These are phyloP conservation scores for Ophiocordyceps camponoti-leonardi DNA, from an alignment of 2,329 filamentous ascomycete genomes.

Conservation along the genomic window DNA sequence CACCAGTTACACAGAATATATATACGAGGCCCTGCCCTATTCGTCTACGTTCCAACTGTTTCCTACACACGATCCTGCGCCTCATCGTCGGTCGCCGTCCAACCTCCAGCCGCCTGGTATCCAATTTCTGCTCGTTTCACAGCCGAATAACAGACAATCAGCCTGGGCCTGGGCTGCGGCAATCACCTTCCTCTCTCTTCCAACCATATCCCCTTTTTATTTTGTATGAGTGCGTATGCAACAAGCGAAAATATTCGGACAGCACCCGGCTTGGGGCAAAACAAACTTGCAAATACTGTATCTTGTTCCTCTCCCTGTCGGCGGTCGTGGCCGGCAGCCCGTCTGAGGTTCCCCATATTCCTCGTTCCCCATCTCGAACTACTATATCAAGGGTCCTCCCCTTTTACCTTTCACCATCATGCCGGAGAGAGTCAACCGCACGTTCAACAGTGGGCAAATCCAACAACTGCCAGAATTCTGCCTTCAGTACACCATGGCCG, in stretches of 20 bases:
- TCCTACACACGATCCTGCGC: background rate
- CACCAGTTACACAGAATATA: background rate
- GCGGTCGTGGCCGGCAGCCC: background rate
- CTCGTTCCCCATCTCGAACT: background rate
- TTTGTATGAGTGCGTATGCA: background rate
- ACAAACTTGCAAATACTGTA: background rate
- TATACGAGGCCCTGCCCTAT: background rate
- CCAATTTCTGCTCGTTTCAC: background rate
- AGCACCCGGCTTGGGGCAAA: background rate
- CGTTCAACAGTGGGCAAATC: background rate
- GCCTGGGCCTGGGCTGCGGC: too few species aligned
- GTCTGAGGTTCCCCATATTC: background rate
- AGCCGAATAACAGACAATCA: background rate
- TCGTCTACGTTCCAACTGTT: background rate
- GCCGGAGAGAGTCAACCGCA: slow-evolving; percentile 1
- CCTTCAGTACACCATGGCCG: slow-evolving; percentile 2
- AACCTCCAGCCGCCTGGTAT: background rate
- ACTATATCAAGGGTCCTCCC: slow-evolving; percentile 1
- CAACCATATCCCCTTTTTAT: background rate
- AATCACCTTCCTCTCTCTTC: background rate
- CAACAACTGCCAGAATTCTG: background rate
- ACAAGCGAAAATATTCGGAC: background rate
- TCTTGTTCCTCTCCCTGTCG: background rate
- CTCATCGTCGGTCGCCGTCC: background rate
- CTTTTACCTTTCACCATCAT: background rate